Conservation (phyloP, 345 rosid genomes). For the Crucihimalaya himalaica region DNA sequence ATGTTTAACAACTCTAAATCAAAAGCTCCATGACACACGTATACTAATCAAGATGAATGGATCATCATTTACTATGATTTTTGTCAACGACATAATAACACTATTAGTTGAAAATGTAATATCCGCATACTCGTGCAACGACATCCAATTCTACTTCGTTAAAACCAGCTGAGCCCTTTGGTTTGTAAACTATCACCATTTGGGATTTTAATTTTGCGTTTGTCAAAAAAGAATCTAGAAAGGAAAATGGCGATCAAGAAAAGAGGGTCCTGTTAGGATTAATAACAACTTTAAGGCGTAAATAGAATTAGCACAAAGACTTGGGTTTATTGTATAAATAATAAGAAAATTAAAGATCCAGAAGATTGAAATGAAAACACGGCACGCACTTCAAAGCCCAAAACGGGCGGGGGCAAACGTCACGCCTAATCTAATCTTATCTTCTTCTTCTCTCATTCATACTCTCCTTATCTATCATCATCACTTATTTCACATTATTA, state of each 20-base stretch:
- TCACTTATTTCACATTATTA: not conserved
- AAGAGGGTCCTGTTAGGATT: not conserved
- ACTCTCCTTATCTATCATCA: not conserved
- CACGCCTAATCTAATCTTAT: constrained; percentile 36
- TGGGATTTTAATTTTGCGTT: too few relatives aligned
- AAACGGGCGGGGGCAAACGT: constrained; percentile 36
- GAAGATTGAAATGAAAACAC: constrained; percentile 21
- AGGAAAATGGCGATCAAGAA: not conserved
- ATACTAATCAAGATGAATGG: too few relatives aligned
- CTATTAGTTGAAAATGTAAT: too few relatives aligned
- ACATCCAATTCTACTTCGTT: not conserved
- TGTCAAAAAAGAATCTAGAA: not conserved
- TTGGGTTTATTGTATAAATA: not conserved
- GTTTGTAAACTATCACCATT: too few relatives aligned
- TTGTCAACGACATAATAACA: too few relatives aligned
- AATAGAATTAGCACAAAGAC: not conserved
- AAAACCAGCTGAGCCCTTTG: not conserved
- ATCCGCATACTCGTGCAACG: too few relatives aligned
- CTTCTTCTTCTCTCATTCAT: not conserved
- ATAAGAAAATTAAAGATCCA: not conserved
- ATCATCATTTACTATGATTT: too few relatives aligned
- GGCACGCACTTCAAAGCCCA: constrained; percentile 40
- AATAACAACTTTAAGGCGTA: not conserved
- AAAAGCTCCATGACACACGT: too few relatives aligned
- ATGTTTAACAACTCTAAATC: too few relatives aligned